Conservation (phyloP, 768 basidiomycete genomes). For the Megacollybia marginata region DNA sequence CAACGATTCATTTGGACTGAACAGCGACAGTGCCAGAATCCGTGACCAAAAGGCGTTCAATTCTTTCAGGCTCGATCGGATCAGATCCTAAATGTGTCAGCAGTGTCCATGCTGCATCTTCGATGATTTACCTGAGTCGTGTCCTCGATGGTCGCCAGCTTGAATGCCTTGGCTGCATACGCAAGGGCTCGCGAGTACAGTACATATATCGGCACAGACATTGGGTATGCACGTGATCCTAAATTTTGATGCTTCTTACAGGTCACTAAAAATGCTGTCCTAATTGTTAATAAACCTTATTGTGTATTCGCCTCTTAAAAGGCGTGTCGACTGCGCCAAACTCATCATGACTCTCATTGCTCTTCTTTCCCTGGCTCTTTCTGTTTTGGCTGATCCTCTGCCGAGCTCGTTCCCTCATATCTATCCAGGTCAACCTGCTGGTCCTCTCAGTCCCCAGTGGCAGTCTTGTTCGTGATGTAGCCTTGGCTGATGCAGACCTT, state of each 20-base stretch:
- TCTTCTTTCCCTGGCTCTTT: too few relatives aligned
- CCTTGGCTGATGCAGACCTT: background rate
- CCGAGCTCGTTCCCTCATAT: constrained; percentile 31
- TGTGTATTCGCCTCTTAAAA: too few relatives aligned
- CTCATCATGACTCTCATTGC: too few relatives aligned
- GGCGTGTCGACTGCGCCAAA: too few relatives aligned
- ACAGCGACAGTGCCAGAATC: constrained; percentile 57
- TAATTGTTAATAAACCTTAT: too few relatives aligned
- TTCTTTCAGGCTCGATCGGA: constrained; percentile 49
- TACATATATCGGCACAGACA: background rate
- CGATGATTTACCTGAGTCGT: constrained; percentile 30
- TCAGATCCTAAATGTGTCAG: constrained; percentile 39
- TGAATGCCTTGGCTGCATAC: constrained; percentile 29
- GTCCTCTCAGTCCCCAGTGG: constrained; percentile 50
- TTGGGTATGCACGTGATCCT: background rate
- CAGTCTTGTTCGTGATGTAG: constrained; percentile 42
- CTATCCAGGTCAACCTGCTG: constrained; percentile 38
- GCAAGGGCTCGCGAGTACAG: background rate
- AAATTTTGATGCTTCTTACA: too few relatives aligned
- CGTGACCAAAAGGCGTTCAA: constrained; percentile 45
- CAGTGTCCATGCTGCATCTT: background rate
- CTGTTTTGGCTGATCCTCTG: background rate
- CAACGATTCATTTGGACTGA: constrained; percentile 77
- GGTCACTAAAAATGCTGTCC: too few relatives aligned
- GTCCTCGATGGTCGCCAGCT: constrained; percentile 33